A percentile compares a stretch with the other conserved stretches of the same genome.
Evolutionary conservation across 164 flowering plant genomes (phyloP).

Genomic region (Chimonanthus salicifolius): DNA sequence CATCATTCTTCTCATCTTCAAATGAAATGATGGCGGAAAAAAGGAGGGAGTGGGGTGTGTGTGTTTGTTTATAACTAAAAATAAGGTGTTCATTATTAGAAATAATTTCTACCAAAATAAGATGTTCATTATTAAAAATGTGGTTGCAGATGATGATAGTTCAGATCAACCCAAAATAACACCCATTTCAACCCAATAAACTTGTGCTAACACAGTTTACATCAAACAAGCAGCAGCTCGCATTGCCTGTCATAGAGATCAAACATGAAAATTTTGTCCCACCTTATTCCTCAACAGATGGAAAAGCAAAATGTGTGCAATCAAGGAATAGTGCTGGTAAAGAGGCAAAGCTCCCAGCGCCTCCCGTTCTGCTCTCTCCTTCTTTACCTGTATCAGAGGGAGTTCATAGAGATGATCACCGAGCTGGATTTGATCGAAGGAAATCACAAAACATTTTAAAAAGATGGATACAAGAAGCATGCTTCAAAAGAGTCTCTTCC

Average conservation of each 20-base stretch:
- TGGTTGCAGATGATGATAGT: background rate
- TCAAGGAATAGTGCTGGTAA: slow-evolving; percentile 64
- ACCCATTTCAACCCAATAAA: background rate
- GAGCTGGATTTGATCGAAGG: background rate
- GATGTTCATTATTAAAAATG: background rate
- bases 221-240: background rate
- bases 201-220: background rate
- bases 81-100: no score
- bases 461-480: no score
- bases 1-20: no score
- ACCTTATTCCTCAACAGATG: background rate
- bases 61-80: no score
- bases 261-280: background rate
- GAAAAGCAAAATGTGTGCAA: background rate
- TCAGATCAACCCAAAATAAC: background rate
- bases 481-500: background rate
- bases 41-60: no score
- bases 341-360: slow-evolving; percentile 93
- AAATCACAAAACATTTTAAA: background rate
- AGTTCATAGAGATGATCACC: background rate
- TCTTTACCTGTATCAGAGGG: slow-evolving; percentile 53
- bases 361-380: slow-evolving; percentile 76
- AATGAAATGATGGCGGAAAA: no score
- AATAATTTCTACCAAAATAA: no score
- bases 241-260: background rate